Evolutionary conservation across 345 rosid genomes (phyloP).

Genomic region (Durio zibethinus): DNA sequence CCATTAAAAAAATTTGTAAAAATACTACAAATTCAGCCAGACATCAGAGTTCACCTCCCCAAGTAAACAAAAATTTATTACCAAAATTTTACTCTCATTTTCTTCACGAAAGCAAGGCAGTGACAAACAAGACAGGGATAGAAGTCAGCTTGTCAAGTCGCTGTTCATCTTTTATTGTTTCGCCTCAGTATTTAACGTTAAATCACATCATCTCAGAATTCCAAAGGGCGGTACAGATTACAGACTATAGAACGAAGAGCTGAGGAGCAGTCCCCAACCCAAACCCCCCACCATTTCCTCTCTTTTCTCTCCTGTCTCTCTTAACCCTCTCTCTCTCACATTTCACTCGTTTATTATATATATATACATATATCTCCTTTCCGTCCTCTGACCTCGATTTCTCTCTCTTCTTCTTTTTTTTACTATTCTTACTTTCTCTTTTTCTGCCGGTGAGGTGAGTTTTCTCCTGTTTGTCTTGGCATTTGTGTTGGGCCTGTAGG

Average conservation of each 20-base stretch:
- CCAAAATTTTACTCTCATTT: neutral
- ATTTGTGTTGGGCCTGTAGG: no score
- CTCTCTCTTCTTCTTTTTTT: no score
- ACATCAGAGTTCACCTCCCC: no score
- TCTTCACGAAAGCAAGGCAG: neutral
- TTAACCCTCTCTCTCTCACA: neutral
- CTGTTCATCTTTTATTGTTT: conserved; percentile 34
- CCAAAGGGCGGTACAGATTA: neutral
- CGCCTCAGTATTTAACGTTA: conserved; percentile 43
- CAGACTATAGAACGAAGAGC: no score
- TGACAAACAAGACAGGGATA: conserved; percentile 20
- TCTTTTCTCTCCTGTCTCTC: neutral
- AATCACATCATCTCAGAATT: conserved; percentile 51
- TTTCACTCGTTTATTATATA: neutral
- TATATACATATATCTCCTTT: no score
- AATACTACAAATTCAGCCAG: no score
- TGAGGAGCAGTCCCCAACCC: neutral
- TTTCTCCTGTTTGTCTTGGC: conserved; percentile 12
- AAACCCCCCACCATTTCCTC: neutral
- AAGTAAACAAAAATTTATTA: no score
- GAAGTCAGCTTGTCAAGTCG: conserved; percentile 59
- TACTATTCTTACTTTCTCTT: neutral
- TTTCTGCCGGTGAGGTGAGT: neutral
- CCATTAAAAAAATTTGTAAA: no score
- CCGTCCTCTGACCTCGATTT: neutral